These are phyloP conservation scores for Nicotiana attenuata DNA, from an alignment of 257 asterid genomes.

Conservation along the genomic window DNA sequence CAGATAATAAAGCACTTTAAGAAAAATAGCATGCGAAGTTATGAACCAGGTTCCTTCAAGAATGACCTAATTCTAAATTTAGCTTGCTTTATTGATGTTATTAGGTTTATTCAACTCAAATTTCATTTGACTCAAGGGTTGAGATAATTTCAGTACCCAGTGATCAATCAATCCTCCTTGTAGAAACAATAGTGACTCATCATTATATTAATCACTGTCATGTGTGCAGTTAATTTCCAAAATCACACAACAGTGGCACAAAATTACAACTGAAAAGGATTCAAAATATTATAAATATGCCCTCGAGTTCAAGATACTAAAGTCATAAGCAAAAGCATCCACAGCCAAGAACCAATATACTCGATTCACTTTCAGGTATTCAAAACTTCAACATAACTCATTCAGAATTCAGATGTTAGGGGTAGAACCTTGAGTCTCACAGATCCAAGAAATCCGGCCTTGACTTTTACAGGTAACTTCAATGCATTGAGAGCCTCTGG, in stretches of 20 bases:
- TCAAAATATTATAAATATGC: not conserved
- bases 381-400: not conserved
- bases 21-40: not conserved
- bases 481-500: slow-evolving; percentile 99
- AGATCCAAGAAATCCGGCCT: slow-evolving; percentile 98
- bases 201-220: not conserved
- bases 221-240: not conserved
- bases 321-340: not conserved
- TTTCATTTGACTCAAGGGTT: not conserved
- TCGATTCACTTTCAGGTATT: not conserved
- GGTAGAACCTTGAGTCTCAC: slow-evolving; percentile 87
- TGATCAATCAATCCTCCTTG: not conserved
- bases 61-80: not conserved
- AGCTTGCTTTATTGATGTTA: not conserved
- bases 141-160: not conserved
- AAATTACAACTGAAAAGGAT: not conserved
- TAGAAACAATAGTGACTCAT: not conserved
- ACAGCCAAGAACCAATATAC: not conserved
- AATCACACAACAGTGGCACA: not conserved
- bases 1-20: not conserved
- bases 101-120: not conserved
- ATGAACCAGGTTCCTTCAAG: not conserved
- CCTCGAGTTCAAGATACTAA: not conserved
- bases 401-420: not conserved
- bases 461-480: slow-evolving; percentile 94